These are phyloP conservation scores for Flaveria linearis DNA, from an alignment of 129 eudicot species.

Conservation along the genomic window DNA sequence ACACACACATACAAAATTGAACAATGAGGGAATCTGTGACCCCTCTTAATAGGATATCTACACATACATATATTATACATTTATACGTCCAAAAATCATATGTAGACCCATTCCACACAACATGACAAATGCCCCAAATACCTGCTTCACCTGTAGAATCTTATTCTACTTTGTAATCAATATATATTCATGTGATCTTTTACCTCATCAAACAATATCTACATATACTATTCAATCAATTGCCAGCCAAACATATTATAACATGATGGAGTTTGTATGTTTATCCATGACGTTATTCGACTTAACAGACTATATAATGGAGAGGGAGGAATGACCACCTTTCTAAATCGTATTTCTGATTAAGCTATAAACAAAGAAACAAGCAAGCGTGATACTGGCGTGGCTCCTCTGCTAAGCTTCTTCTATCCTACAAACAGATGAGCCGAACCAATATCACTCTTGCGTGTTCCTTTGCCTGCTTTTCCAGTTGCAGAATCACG, in stretches of 20 bases:
- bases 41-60: slow-evolving; percentile 26
- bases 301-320: slow-evolving; percentile 22
- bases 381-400: slow-evolving; percentile 35
- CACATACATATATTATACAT: neutral
- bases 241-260: slow-evolving; percentile 10
- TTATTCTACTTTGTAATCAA: neutral
- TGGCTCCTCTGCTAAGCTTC: slow-evolving; percentile 26
- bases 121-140: slow-evolving; percentile 24
- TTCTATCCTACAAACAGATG: slow-evolving; percentile 14
- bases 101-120: slow-evolving; percentile 30
- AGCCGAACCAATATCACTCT: slow-evolving; percentile 49
- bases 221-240: neutral
- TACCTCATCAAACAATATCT: slow-evolving; percentile 18
- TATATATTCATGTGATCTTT: neutral
- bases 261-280: slow-evolving; percentile 17
- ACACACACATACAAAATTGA: slow-evolving; percentile 36
- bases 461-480: slow-evolving; percentile 27
- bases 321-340: slow-evolving; percentile 28
- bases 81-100: neutral
- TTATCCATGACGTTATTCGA: slow-evolving; percentile 15
- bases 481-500: neutral
- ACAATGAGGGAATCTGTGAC: slow-evolving; percentile 28
- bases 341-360: slow-evolving; percentile 11
- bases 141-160: slow-evolving; percentile 25
- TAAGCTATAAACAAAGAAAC: slow-evolving; percentile 25